Conservation (phyloP, 306 rosid genomes). For the Cicer arietinum region DNA sequence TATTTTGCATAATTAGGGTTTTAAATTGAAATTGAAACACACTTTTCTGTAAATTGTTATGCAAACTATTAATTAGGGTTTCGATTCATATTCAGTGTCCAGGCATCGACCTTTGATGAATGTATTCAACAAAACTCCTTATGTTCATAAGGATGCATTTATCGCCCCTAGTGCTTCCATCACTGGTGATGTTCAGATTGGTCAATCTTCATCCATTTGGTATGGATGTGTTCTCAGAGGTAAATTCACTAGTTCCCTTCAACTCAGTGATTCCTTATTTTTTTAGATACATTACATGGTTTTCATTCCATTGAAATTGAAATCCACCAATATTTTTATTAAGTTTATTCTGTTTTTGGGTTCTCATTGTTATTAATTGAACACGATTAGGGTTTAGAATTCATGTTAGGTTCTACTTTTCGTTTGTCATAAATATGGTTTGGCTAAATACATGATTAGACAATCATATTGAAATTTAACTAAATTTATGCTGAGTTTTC, state of each 20-base stretch:
- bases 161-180: slow-evolving; percentile 93
- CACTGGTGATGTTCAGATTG: slow-evolving; percentile 79
- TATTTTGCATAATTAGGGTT: slow-evolving; percentile 34
- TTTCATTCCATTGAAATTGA: slow-evolving; percentile 6
- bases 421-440: not conserved
- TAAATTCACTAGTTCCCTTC: slow-evolving; percentile 39
- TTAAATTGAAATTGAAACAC: not conserved
- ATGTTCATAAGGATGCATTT: slow-evolving; percentile 80
- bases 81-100: slow-evolving; percentile 56
- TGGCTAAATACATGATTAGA: slow-evolving; percentile 2
- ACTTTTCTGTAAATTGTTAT: too few relatives aligned
- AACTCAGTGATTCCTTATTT: slow-evolving; percentile 14
- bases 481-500: not conserved
- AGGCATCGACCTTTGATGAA: slow-evolving; percentile 97
- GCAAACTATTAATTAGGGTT: not conserved
- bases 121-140: slow-evolving; percentile 73
- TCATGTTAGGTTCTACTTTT: not conserved
- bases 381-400: not conserved
- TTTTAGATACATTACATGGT: not conserved
- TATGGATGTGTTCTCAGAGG: slow-evolving; percentile 97
- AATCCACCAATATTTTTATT: not conserved
- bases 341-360: not conserved
- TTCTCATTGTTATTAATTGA: not conserved
- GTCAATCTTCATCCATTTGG: slow-evolving; percentile 86
- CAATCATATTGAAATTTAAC: not conserved